Evolutionary conservation across 148 eudicot species (phyloP).

Genomic region (Euryodendron excelsum): DNA sequence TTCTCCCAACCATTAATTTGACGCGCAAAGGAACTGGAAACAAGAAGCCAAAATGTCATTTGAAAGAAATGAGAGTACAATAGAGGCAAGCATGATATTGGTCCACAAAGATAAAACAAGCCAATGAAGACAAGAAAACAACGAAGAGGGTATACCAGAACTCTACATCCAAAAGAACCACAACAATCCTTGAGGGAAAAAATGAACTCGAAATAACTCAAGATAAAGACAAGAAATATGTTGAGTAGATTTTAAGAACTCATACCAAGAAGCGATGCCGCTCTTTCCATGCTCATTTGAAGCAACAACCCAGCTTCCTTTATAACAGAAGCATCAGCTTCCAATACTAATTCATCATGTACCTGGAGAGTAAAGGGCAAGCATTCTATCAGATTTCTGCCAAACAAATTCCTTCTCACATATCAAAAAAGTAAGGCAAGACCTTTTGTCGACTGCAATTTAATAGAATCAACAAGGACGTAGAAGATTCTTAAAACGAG

Average conservation of each 20-base stretch:
- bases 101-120: neutral
- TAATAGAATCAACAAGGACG: slow-evolving; percentile 1
- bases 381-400: slow-evolving; percentile 2
- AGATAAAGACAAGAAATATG: neutral
- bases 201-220: neutral
- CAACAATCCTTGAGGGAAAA: neutral
- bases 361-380: slow-evolving; percentile 42
- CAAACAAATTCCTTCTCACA: neutral
- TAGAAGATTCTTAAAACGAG: neutral
- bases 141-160: neutral
- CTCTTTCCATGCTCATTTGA: slow-evolving; percentile 82
- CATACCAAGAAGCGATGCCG: slow-evolving; percentile 76
- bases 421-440: neutral
- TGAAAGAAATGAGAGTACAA: neutral
- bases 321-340: slow-evolving; percentile 71
- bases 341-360: slow-evolving; percentile 92
- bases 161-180: neutral
- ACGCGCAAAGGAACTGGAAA: slow-evolving; percentile 80
- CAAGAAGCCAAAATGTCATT: neutral
- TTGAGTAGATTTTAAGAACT: neutral
- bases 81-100: neutral
- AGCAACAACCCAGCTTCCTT: slow-evolving; percentile 73
- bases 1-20: slow-evolving; percentile 77
- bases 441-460: neutral
- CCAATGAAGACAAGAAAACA: neutral